Base-by-base conservation (phyloP, 2,329 filamentous ascomycete genomes). In the Tolypocladium ophioglossoides region DNA sequence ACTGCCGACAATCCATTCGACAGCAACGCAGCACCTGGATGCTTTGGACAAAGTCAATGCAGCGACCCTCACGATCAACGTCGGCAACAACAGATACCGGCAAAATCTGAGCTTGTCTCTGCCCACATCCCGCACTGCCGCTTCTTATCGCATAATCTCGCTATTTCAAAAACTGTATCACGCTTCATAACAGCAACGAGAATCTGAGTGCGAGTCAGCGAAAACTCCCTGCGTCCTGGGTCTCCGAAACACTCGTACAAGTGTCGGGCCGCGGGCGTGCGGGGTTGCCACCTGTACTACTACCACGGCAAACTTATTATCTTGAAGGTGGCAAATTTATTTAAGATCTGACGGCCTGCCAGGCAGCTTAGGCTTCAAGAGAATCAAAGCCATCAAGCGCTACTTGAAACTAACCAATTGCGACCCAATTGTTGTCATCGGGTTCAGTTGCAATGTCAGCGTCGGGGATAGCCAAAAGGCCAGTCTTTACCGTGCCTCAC, bases 401-500 rank as follows among this genome's bases (percentile, higher is more conserved):
- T n/a, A 6, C 24, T 16, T 46, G 14, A n/a, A 10, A 30, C 16
- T 18, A 30, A 4, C 24, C 16, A 6, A 46, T 46, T n/a, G 10
- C n/a, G 7, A 10, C 41, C 41, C 11, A 11, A 24, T 12, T 12
- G 11, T 22, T 22, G 14, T 2, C 1, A 2, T 12, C 27, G 20
- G 18, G 9, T 20, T 51, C 8, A 12, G 22, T 32, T 14, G 24
- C 7, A 18, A 51, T 51, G 49, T 51, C 49, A 22, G 11, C 22
- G n/a, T 12, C 20, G 20, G 16, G 2, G 2, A 48, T 16, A 20
- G 20, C 47, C 32, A 22, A 10, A 9, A 6, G 24, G 32, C 24
- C 50, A 10, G n/a, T 39, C 4, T 46, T 50, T 12, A 51, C 48
- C 24, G 66, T 75, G 11, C 74, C 74, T 3, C 69, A 76, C 50